These are phyloP conservation scores for Dalbergia oliveri DNA, from an alignment of 306 rosid genomes.

Conservation along the genomic window DNA sequence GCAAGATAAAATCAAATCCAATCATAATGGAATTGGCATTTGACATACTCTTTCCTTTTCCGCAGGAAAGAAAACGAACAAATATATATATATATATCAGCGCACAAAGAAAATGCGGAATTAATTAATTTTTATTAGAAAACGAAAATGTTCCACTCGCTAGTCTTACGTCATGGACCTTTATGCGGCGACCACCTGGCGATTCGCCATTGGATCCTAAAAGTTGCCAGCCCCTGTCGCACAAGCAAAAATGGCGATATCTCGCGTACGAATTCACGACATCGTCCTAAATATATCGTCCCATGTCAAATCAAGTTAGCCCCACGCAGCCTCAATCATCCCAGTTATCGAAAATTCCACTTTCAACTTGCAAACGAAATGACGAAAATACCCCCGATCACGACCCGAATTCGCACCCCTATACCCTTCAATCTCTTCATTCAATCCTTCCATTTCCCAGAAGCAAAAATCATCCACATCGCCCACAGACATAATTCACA, in stretches of 20 bases:
- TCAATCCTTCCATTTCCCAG: neutral
- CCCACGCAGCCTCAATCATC: constrained; percentile 49
- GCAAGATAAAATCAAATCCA: neutral
- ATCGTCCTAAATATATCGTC: constrained; percentile 39
- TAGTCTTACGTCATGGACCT: constrained; percentile 26
- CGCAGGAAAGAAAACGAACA: too few species aligned
- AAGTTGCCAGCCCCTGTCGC: constrained; percentile 18
- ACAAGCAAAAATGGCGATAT: constrained; percentile 4
- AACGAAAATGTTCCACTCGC: constrained; percentile 1
- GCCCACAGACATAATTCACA: neutral
- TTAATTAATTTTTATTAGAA: too few species aligned
- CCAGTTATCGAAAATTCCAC: constrained; percentile 53
- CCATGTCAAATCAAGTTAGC: constrained; percentile 34
- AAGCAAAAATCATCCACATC: neutral
- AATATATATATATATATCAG: too few species aligned
- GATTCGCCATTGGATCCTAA: constrained; percentile 23
- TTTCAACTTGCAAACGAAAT: neutral
- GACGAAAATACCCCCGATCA: constrained; percentile 33
- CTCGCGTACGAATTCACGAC: constrained; percentile 19
- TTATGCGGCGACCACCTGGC: constrained; percentile 44
- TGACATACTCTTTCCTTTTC: neutral
- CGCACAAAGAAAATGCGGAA: too few species aligned
- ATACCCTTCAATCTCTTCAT: constrained; percentile 13
- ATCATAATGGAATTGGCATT: constrained; percentile 1
- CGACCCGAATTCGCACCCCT: constrained; percentile 21